phyloP scores from a whole-genome alignment of 2,329 filamentous ascomycete species.

The Sporothrix protearum region DNA sequence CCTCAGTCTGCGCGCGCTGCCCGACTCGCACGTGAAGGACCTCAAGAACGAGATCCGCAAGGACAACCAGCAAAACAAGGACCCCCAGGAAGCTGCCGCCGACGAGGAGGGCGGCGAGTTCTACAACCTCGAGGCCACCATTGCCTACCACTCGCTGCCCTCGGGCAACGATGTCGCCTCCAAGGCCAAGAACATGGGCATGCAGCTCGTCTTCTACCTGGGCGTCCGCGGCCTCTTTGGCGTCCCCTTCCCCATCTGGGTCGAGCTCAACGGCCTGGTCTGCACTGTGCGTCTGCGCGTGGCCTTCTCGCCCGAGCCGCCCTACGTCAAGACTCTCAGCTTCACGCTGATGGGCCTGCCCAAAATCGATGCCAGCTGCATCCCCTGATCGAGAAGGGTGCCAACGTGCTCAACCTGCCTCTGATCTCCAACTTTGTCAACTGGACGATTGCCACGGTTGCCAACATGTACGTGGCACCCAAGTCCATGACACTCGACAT shows the following conservation, averaged over 20 bases:
- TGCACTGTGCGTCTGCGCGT: slow-evolving; percentile 80
- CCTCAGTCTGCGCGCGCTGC: slow-evolving; percentile 78
- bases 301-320: slow-evolving; percentile 83
- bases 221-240: slow-evolving; percentile 87
- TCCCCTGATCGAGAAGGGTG: slow-evolving; percentile 89
- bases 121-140: slow-evolving; percentile 86
- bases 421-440: slow-evolving; percentile 96
- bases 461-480: slow-evolving; percentile 87
- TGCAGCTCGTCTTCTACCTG: slow-evolving; percentile 92
- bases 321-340: slow-evolving; percentile 86
- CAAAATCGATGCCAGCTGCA: slow-evolving; percentile 82
- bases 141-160: slow-evolving; percentile 87
- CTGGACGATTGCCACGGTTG: slow-evolving; percentile 83
- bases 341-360: slow-evolving; percentile 94
- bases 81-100: slow-evolving; percentile 80
- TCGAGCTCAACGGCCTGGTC: slow-evolving; percentile 86
- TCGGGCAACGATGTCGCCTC: slow-evolving; percentile 66
- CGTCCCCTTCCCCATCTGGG: slow-evolving; percentile 78
- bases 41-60: slow-evolving; percentile 77
- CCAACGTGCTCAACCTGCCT: slow-evolving; percentile 87
- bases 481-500: slow-evolving; percentile 92
- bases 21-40: slow-evolving; percentile 75
- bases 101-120: slow-evolving; percentile 88
- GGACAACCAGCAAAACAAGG: slow-evolving; percentile 75
- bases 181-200: slow-evolving; percentile 92